Percentiles rank a stretch among this genome's conserved stretches.
Conservation (phyloP, 164 flowering plant genomes). For the Aristolochia fimbriata region DNA sequence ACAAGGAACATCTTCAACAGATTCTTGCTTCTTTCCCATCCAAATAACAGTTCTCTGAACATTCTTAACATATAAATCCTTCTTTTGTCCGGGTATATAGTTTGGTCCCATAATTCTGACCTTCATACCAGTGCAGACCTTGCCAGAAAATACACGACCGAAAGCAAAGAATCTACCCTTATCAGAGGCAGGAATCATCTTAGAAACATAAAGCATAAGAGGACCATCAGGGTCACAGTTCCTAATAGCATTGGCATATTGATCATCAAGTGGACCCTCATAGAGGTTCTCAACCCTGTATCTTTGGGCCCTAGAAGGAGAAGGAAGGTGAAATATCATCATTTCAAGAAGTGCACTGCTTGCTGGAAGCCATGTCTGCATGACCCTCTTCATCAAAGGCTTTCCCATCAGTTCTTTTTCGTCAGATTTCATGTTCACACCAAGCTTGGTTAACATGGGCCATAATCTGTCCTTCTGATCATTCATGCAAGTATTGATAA, state of each 20-base stretch:
- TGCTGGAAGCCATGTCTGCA: slow-evolving; percentile 28
- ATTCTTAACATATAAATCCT: slow-evolving; percentile 22
- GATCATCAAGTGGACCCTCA: slow-evolving; percentile 24
- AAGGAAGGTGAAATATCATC: slow-evolving; percentile 25
- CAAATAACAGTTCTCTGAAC: slow-evolving; percentile 26
- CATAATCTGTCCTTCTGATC: slow-evolving; percentile 25
- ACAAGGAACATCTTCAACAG: slow-evolving; percentile 30
- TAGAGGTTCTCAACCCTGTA: slow-evolving; percentile 24
- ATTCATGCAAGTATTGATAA: slow-evolving; percentile 21
- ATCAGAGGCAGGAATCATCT: slow-evolving; percentile 32
- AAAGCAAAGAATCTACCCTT: slow-evolving; percentile 28
- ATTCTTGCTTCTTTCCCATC: slow-evolving; percentile 28
- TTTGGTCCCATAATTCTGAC: slow-evolving; percentile 28
- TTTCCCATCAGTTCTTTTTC: slow-evolving; percentile 23
- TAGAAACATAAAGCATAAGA: slow-evolving; percentile 25
- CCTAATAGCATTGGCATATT: slow-evolving; percentile 23
- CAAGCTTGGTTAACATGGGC: slow-evolving; percentile 22
- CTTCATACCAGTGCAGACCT: slow-evolving; percentile 22
- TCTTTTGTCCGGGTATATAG: slow-evolving; percentile 19
- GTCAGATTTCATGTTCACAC: slow-evolving; percentile 20
- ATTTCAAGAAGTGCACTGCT: slow-evolving; percentile 22
- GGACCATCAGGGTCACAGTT: slow-evolving; percentile 30
- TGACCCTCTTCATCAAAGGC: slow-evolving; percentile 24
- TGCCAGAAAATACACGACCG: slow-evolving; percentile 27
- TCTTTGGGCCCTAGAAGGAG: slow-evolving; percentile 18